Evolutionary conservation across 1,284 basidiomycete species (phyloP).

Genomic region (Filobasidium uniguttulatum): DNA sequence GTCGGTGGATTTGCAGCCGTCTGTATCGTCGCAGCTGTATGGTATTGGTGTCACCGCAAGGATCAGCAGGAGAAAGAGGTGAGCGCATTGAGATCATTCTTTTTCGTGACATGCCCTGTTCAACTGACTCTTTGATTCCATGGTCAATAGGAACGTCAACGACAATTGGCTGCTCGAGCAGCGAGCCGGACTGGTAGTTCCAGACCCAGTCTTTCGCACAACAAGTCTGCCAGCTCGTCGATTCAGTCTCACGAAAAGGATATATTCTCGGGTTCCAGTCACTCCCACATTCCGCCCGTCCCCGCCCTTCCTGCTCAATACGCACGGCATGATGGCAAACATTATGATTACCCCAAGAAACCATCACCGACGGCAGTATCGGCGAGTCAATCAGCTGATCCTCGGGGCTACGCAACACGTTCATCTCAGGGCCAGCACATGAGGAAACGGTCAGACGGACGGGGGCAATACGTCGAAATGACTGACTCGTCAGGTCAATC

Average conservation of each 20-base stretch:
- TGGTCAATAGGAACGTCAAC: neutral
- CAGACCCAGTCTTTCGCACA: neutral
- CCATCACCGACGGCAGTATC: neutral
- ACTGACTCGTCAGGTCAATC: neutral
- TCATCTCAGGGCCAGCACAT: too few relatives aligned
- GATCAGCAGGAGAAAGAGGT: slow-evolving; percentile 16
- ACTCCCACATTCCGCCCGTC: neutral
- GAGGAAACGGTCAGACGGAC: too few relatives aligned
- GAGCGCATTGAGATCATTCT: neutral
- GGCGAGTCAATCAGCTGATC: neutral
- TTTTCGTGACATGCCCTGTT: neutral
- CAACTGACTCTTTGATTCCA: neutral
- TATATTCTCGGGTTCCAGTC: neutral
- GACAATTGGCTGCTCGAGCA: neutral
- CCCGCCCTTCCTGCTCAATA: neutral
- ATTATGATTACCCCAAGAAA: neutral
- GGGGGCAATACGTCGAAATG: too few relatives aligned
- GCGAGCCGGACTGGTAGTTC: neutral
- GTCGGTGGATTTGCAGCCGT: slow-evolving; percentile 21
- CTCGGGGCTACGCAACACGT: too few relatives aligned
- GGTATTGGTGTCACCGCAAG: slow-evolving; percentile 17
- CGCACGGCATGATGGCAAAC: too few relatives aligned
- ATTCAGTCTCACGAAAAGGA: neutral
- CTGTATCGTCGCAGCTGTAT: slow-evolving; percentile 13
- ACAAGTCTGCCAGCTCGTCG: neutral